Evolutionary conservation across 768 basidiomycete genomes (phyloP).

Genomic region (Hygrophorus pudorinus): DNA sequence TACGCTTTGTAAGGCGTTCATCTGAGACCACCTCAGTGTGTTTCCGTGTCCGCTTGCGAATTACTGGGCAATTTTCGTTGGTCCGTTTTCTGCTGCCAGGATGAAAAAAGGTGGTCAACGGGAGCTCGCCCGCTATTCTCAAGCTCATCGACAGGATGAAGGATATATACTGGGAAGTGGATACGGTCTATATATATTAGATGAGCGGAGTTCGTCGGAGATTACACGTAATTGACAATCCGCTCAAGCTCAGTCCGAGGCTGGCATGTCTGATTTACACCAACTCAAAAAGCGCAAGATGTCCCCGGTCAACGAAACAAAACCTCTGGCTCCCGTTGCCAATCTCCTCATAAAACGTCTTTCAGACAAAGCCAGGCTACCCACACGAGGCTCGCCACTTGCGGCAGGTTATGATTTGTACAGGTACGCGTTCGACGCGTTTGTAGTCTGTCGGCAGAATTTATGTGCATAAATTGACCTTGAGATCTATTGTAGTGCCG

Average conservation of each 20-base stretch:
- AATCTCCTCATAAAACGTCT: conserved; percentile 77
- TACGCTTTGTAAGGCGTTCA: background rate
- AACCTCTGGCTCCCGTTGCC: conserved; percentile 27
- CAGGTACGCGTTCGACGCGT: conserved; percentile 42
- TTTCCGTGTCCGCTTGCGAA: conserved; percentile 11
- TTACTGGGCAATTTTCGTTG: conserved; percentile 1
- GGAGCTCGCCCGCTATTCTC: conserved; percentile 13
- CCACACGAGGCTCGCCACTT: conserved; percentile 77
- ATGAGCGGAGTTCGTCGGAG: conserved; percentile 16
- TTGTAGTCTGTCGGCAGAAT: background rate
- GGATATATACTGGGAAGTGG: too few species aligned
- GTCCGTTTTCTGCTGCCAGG: conserved; percentile 8
- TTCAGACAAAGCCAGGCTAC: conserved; percentile 72
- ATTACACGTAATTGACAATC: conserved; percentile 17
- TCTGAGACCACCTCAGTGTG: conserved; percentile 6
- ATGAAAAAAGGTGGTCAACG: conserved; percentile 17
- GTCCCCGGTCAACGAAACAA: conserved; percentile 26
- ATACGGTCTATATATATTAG: too few species aligned
- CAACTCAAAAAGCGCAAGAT: conserved; percentile 54
- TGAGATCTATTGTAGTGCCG: conserved; percentile 46
- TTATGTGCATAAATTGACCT: conserved; percentile 2
- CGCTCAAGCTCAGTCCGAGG: background rate
- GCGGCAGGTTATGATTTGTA: conserved; percentile 96
- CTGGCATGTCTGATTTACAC: conserved; percentile 21
- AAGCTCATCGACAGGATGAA: conserved; percentile 7